Base-by-base conservation (phyloP, 2,329 filamentous ascomycete genomes). In the Microascus cirrosus region DNA sequence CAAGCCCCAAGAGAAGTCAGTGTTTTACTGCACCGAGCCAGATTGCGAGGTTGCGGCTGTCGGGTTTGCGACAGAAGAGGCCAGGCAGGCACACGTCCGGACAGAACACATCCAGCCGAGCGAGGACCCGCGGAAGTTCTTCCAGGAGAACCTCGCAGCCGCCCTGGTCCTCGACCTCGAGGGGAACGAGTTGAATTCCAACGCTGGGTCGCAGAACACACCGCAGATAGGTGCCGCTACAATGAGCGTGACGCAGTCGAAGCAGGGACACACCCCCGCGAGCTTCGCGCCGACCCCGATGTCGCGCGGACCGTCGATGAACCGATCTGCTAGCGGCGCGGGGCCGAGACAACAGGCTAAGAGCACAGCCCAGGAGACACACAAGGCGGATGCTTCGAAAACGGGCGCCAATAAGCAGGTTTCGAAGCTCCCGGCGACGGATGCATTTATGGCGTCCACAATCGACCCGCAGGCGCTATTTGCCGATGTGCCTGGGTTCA, bases 61-160 rank as follows among this genome's bases (percentile, higher is more conserved):
- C 13, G 78, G 75, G 0, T 85, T 85, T 62, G 64, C 74, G 2
- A 81, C 70, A 7, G 78, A 85, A 61, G 79, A 84, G 62, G 75
- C 76, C 13, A 71, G 78, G 54, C 74, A 77, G 57, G 65, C 69
- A 12, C 83, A 86, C 63, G 68, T 76, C 8, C 72, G 80, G n/a
- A 79, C 85, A 59, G 82, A 85, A 65, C 83, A 86, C 62, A 69
- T 75, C 24, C 79, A 77, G 65, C 82, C 82, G 6, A 69, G 72
- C 50, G 72, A 81, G 61, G 71, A 86, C 59, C 82, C 83, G 2
- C 51, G 75, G 58, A 78, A 77, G 61, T 86, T 78, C 64, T 69
- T 74, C 18, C 64, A 72, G 55, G 80, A 83, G 55, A 76, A 73
- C 53, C 65, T 85, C 36, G 75, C 77, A 0, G 62, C 72, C 15